Conservation (phyloP, 2,329 filamentous ascomycete species). For the Sporothrix sp. region DNA sequence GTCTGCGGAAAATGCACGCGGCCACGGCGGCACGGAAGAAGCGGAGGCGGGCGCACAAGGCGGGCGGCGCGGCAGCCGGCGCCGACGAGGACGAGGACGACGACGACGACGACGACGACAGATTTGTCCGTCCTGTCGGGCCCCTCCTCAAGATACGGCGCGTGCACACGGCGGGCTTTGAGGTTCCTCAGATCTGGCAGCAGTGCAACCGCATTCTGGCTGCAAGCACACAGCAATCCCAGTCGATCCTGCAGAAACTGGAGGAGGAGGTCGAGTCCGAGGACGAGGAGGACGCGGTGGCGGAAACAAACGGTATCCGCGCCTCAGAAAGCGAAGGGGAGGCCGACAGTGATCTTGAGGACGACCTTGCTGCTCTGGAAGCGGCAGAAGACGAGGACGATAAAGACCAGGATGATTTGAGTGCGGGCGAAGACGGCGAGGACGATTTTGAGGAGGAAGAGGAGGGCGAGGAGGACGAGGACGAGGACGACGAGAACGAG, state of each 20-base stretch:
- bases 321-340: constrained; percentile 11
- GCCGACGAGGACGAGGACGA: constrained; percentile 34
- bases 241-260: constrained; percentile 38
- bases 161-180: constrained; percentile 79
- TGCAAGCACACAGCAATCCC: constrained; percentile 41
- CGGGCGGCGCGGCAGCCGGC: neutral
- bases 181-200: constrained; percentile 84
- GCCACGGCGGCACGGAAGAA: constrained; percentile 54
- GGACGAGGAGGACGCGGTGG: constrained; percentile 33
- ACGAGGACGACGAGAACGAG: constrained; percentile 28
- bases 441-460: constrained; percentile 27
- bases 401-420: constrained; percentile 21
- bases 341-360: constrained; percentile 32
- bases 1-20: constrained; percentile 38
- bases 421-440: constrained; percentile 24
- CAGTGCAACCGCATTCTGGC: constrained; percentile 76
- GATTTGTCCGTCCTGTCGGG: constrained; percentile 60
- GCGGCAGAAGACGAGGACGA: constrained; percentile 27
- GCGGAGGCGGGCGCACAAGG: constrained; percentile 48
- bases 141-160: constrained; percentile 65
- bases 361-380: constrained; percentile 22
- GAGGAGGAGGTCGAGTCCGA: constrained; percentile 36
- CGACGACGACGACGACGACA: constrained; percentile 42
- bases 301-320: constrained; percentile 26
- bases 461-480: constrained; percentile 27